A percentile compares a stretch with the other conserved stretches of the same genome.
Evolutionary conservation across 768 basidiomycete species (phyloP).

Genomic region (Lyophyllum atratum): DNA sequence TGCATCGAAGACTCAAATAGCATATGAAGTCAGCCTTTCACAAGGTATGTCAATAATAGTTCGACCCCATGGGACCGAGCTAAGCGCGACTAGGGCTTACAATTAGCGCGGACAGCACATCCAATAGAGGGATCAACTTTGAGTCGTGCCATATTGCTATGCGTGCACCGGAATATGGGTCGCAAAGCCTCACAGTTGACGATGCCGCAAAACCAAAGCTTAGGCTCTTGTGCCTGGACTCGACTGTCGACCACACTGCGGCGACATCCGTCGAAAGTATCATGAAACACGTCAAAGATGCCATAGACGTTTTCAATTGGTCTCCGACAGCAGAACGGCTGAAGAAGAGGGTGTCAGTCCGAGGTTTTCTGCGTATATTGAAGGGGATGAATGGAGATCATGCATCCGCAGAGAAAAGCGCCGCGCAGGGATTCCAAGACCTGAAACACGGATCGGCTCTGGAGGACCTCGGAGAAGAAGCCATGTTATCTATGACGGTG

Average conservation of each 20-base stretch:
- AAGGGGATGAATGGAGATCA: background rate
- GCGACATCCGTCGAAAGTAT: constrained; percentile 16
- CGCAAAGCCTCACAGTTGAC: background rate
- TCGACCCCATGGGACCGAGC: background rate
- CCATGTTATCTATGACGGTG: background rate
- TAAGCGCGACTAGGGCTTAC: constrained; percentile 8
- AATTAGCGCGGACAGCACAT: constrained; percentile 22
- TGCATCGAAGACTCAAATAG: constrained; percentile 22
- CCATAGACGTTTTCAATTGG: background rate
- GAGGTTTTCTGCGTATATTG: background rate
- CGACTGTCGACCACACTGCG: constrained; percentile 24
- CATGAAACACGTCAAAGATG: constrained; percentile 1
- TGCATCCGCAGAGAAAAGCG: background rate
- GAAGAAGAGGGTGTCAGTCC: background rate
- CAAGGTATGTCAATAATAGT: background rate
- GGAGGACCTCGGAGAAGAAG: background rate
- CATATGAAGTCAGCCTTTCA: background rate
- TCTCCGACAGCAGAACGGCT: background rate
- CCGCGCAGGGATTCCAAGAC: background rate
- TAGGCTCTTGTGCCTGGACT: constrained; percentile 11
- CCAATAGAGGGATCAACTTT: constrained; percentile 18
- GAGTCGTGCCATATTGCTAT: constrained; percentile 12
- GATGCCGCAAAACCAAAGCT: background rate
- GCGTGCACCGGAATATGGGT: background rate
- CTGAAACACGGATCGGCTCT: constrained; percentile 16